These are phyloP conservation scores for Pythium rhizo-oryzae DNA, from an alignment of 352 stramenopile genomes.

Conservation along the genomic window DNA sequence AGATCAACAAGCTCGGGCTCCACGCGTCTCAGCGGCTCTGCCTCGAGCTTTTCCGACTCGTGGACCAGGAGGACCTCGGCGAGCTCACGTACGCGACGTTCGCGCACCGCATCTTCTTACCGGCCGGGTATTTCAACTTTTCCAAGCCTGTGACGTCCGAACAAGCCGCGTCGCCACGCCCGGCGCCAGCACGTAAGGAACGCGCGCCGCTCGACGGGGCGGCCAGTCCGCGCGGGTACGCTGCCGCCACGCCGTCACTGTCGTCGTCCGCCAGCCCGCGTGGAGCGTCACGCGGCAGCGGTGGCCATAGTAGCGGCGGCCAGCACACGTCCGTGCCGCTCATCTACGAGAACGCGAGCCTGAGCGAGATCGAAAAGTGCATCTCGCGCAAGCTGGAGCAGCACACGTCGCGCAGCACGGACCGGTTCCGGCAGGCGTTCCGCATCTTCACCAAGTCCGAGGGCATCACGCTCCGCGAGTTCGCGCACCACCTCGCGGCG, in stretches of 20 bases:
- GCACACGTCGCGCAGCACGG: conserved; percentile 46
- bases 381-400: conserved; percentile 68
- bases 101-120: conserved; percentile 56
- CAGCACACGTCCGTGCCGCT: conserved; percentile 20
- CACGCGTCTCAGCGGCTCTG: conserved; percentile 47
- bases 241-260: no score
- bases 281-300: no score
- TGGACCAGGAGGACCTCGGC: conserved; percentile 68
- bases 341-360: conserved; percentile 52
- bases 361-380: conserved; percentile 57
- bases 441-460: conserved; percentile 67
- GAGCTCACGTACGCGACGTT: conserved; percentile 72
- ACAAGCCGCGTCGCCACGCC: background rate
- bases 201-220: background rate
- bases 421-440: conserved; percentile 64
- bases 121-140: conserved; percentile 39
- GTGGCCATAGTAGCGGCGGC: no score
- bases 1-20: conserved; percentile 60
- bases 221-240: no score
- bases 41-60: conserved; percentile 55
- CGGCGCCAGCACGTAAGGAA: background rate
- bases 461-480: conserved; percentile 65
- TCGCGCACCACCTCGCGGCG: conserved; percentile 49
- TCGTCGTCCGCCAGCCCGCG: background rate
- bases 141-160: conserved; percentile 8